Evolutionary conservation across 2,329 filamentous ascomycete genomes (phyloP).

Genomic region (Diaporthe amygdali): DNA sequence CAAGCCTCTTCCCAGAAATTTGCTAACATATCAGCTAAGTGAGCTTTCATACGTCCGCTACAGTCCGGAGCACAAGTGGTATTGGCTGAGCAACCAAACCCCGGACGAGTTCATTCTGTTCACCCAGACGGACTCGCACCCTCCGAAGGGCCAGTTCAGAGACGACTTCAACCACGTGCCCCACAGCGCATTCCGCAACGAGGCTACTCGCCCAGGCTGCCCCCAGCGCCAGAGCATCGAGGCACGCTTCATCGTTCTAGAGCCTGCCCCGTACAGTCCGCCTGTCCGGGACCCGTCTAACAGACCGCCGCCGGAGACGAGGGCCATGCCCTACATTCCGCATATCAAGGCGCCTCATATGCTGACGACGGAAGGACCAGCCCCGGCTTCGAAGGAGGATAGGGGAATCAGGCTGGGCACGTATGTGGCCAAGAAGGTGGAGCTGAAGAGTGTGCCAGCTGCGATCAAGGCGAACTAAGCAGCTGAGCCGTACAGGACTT

Average conservation of each 20-base stretch:
- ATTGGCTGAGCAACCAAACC: conserved; percentile 15
- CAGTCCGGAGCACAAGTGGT: conserved; percentile 8
- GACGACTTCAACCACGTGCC: conserved; percentile 13
- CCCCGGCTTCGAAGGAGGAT: conserved; percentile 6
- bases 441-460: conserved; percentile 1
- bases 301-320: conserved; percentile 1
- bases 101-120: conserved; percentile 12
- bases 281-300: conserved; percentile 2
- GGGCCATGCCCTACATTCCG: not conserved
- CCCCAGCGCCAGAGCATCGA: conserved; percentile 6
- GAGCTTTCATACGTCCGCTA: not conserved
- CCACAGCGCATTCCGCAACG: conserved; percentile 5
- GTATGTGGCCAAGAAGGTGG: conserved; percentile 11
- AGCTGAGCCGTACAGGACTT: not conserved
- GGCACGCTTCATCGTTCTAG: conserved; percentile 9
- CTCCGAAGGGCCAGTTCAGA: not conserved
- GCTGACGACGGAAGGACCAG: not conserved
- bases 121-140: conserved; percentile 8
- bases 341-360: not conserved
- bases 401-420: not conserved
- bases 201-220: not conserved
- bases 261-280: not conserved
- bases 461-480: not conserved
- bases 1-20: not conserved
- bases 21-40: not conserved